Percentiles rank a stretch among this genome's conserved stretches.
Conservation (phyloP, 306 rosid genomes). For the Cajanus cajan region DNA sequence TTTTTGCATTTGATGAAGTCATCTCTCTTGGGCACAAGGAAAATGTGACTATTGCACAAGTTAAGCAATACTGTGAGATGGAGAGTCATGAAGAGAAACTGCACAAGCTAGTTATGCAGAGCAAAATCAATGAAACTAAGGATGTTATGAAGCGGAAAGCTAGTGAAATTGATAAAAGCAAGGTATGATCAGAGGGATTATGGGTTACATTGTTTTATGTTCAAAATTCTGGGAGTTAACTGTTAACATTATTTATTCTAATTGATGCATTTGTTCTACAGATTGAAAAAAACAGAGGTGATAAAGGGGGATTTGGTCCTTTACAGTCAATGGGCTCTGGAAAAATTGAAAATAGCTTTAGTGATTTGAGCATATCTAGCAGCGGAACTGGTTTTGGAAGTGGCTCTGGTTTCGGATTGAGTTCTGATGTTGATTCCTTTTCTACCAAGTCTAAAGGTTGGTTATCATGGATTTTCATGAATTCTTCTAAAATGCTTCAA, state of each 20-base stretch:
- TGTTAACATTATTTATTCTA: background rate
- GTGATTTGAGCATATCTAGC: conserved; percentile 78
- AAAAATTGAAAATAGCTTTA: conserved; percentile 72
- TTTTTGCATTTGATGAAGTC: conserved; percentile 94
- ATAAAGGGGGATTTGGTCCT: conserved; percentile 81
- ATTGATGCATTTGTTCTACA: conserved; percentile 38
- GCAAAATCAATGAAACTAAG: conserved; percentile 92
- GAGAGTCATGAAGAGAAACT: conserved; percentile 97
- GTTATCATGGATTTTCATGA: conserved; percentile 21
- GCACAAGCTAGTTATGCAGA: conserved; percentile 86
- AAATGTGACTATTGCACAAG: conserved; percentile 79
- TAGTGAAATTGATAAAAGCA: conserved; percentile 97
- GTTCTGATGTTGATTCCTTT: conserved; percentile 71
- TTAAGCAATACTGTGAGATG: conserved; percentile 90
- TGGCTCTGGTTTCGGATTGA: conserved; percentile 77
- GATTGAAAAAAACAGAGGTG: conserved; percentile 86
- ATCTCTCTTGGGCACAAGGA: conserved; percentile 95
- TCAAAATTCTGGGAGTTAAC: background rate
- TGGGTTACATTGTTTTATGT: background rate
- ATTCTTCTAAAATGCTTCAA: conserved; percentile 11
- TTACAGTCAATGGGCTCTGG: conserved; percentile 87
- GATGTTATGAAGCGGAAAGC: conserved; percentile 95
- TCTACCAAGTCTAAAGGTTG: conserved; percentile 84
- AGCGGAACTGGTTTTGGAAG: conserved; percentile 82
- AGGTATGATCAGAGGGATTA: conserved; percentile 52